These are phyloP conservation scores for Plenodomus tracheiphilus DNA, from an alignment of 2,329 filamentous ascomycete species.

Conservation along the genomic window DNA sequence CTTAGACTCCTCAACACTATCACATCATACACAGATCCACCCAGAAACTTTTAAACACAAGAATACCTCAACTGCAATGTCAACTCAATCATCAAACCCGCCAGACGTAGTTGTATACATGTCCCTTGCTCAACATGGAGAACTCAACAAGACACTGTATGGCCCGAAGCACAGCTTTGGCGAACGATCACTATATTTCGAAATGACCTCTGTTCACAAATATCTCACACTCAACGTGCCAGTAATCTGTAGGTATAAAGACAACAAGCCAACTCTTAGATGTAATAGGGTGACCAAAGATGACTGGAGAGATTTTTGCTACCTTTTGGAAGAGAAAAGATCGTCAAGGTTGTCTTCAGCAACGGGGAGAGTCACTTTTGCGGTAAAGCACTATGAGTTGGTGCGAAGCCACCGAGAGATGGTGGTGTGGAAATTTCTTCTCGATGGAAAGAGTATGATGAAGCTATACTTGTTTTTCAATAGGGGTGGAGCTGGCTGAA, in stretches of 20 bases:
- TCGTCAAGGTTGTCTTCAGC: slow-evolving; percentile 2
- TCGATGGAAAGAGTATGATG: slow-evolving; percentile 4
- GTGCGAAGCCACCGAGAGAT: neutral
- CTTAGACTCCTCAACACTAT: no score
- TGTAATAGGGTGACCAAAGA: slow-evolving; percentile 1
- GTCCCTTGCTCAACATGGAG: neutral
- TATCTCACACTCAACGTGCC: slow-evolving; percentile 2
- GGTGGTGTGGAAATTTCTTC: neutral
- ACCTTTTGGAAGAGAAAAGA: neutral
- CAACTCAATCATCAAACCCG: neutral
- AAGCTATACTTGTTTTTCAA: neutral
- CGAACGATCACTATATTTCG: slow-evolving; percentile 1
- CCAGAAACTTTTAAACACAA: no score
- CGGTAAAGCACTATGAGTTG: neutral
- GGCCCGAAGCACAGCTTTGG: slow-evolving; percentile 7
- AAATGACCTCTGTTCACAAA: slow-evolving; percentile 4
- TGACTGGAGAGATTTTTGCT: slow-evolving; percentile 1
- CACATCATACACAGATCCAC: no score
- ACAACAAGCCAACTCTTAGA: neutral
- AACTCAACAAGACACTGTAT: slow-evolving; percentile 1
- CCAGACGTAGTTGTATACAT: slow-evolving; percentile 3
- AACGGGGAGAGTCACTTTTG: neutral
- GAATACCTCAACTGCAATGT: neutral
- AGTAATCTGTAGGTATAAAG: slow-evolving; percentile 5
- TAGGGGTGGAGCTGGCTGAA: slow-evolving; percentile 2